phyloP scores from a whole-genome alignment of 2,329 filamentous ascomycete species.

The Ophiostoma himal-ulmi region DNA sequence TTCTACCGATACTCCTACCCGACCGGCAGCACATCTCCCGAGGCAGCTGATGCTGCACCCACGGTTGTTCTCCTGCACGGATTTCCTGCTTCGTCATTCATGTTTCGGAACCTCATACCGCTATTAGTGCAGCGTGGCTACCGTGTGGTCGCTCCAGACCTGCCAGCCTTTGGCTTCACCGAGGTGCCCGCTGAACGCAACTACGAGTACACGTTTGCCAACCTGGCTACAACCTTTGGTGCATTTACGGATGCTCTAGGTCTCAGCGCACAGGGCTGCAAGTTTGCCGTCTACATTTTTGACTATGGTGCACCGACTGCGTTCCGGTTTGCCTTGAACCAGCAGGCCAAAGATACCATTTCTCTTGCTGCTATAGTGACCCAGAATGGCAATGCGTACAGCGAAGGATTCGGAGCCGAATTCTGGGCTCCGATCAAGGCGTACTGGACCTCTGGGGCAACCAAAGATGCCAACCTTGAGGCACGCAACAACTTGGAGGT shows the following conservation, averaged over 20 bases:
- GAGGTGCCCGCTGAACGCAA: constrained; percentile 35
- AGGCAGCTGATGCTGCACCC: constrained; percentile 28
- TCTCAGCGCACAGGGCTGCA: constrained; percentile 31
- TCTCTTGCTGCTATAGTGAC: constrained; percentile 42
- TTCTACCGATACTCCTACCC: constrained; percentile 38
- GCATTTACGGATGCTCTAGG: constrained; percentile 45
- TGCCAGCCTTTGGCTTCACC: constrained; percentile 57
- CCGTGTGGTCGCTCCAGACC: constrained; percentile 49
- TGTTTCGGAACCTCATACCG: constrained; percentile 42
- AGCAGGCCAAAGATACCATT: constrained; percentile 38
- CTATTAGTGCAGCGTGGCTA: constrained; percentile 36
- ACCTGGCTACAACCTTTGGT: constrained; percentile 42
- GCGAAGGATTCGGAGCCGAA: constrained; percentile 44
- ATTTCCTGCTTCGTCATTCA: constrained; percentile 41
- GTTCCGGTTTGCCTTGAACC: constrained; percentile 47
- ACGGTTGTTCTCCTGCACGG: constrained; percentile 42
- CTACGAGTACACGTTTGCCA: constrained; percentile 51
- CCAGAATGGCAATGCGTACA: constrained; percentile 59
- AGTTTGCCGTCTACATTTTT: constrained; percentile 55
- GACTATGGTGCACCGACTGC: constrained; percentile 57
- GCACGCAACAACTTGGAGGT: constrained; percentile 34
- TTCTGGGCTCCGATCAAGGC: constrained; percentile 47
- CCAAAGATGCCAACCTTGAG: constrained; percentile 19
- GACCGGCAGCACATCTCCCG: constrained; percentile 9
- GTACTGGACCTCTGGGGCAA: constrained; percentile 41